Percentiles rank a stretch among this genome's conserved stretches.
These are phyloP conservation scores for Fraxinus americana DNA, from an alignment of 257 asterid genomes.

Conservation along the genomic window DNA sequence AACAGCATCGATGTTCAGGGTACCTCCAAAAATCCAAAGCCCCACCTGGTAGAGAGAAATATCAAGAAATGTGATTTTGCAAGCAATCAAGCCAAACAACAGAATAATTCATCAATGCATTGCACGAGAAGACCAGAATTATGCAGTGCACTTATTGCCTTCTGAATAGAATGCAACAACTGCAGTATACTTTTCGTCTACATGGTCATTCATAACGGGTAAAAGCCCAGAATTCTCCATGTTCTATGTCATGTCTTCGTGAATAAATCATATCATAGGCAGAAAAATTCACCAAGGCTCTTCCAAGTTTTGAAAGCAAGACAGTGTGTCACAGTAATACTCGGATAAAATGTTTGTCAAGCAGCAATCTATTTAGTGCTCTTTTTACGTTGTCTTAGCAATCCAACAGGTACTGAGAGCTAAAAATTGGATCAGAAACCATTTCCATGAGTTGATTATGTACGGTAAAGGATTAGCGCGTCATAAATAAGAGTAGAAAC, in stretches of 20 bases:
- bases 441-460: too few species aligned
- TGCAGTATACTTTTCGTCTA: background rate
- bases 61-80: slow-evolving; percentile 5
- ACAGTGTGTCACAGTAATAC: too few species aligned
- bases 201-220: background rate
- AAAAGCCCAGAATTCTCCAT: background rate
- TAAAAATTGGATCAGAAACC: too few species aligned
- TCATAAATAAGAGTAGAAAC: too few species aligned
- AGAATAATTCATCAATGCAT: background rate
- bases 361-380: too few species aligned
- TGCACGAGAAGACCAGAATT: background rate
- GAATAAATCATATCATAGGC: background rate
- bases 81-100: background rate
- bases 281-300: background rate
- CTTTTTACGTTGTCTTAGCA: too few species aligned
- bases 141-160: background rate
- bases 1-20: slow-evolving; percentile 83
- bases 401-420: too few species aligned
- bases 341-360: background rate
- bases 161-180: background rate
- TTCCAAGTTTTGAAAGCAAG: background rate
- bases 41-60: slow-evolving; percentile 64
- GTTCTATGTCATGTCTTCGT: background rate
- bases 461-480: too few species aligned
- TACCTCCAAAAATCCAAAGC: slow-evolving; percentile 87